Percentiles rank a stretch among this genome's conserved stretches.
These are phyloP conservation scores for Aspergillus biplanus DNA, from an alignment of 495 filamentous ascomycete species.

Conservation along the genomic window DNA sequence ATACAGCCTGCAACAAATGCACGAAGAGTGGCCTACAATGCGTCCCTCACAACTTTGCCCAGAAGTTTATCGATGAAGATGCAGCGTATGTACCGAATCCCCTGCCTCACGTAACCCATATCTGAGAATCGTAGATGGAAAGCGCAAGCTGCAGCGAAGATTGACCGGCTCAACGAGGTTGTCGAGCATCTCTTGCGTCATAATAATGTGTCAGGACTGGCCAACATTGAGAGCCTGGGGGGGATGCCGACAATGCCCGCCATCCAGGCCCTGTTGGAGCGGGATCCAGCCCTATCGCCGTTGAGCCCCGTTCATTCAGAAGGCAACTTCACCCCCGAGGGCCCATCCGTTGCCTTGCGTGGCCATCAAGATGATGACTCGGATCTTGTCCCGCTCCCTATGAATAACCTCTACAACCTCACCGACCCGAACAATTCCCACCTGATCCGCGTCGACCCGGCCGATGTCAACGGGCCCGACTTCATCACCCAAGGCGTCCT, in stretches of 20 bases:
- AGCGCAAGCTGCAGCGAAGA: constrained; percentile 11
- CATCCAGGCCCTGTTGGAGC: neutral
- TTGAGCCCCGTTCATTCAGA: constrained; percentile 33
- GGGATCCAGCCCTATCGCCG: constrained; percentile 18
- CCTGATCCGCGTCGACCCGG: constrained; percentile 22
- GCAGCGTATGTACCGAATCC: neutral
- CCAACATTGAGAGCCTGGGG: neutral
- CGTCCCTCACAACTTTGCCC: constrained; percentile 16
- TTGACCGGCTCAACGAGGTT: constrained; percentile 7
- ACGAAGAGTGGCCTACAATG: constrained; percentile 6
- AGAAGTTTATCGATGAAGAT: constrained; percentile 19
- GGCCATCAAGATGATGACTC: constrained; percentile 22
- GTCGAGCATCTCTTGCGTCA: constrained; percentile 14
- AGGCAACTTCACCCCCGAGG: constrained; percentile 1
- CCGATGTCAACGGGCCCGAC: constrained; percentile 27
- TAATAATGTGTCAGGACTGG: neutral
- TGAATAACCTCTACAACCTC: constrained; percentile 47
- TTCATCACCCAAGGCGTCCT: constrained; percentile 41
- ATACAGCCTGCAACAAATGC: constrained; percentile 11
- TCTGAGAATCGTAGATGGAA: constrained; percentile 14
- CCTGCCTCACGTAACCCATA: neutral
- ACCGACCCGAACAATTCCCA: constrained; percentile 39
- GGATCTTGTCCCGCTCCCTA: constrained; percentile 39
- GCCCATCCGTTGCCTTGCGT: constrained; percentile 22
- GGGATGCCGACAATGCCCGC: neutral